Evolutionary conservation across 495 filamentous ascomycete genomes (phyloP).

Genomic region (Lasiosphaeria hispida): DNA sequence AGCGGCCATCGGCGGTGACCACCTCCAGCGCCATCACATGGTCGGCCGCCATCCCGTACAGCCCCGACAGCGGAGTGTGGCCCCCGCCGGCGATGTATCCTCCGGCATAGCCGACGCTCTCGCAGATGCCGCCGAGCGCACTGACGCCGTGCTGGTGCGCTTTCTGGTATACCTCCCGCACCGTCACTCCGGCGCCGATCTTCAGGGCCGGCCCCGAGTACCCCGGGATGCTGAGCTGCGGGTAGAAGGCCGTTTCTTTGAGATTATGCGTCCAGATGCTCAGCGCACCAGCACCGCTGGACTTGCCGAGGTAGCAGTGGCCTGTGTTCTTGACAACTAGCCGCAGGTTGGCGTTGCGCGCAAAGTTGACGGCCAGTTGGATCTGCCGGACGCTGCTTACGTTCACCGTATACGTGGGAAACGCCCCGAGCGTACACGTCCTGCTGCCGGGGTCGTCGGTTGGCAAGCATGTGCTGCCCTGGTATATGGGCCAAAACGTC

Average conservation of each 20-base stretch:
- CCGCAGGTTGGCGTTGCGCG: constrained; percentile 55
- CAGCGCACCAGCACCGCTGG: constrained; percentile 45
- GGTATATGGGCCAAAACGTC: constrained; percentile 19
- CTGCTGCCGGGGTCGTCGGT: background rate
- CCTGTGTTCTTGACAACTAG: constrained; percentile 66
- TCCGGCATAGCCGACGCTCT: constrained; percentile 36
- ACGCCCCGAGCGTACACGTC: too few species aligned
- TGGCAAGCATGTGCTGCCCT: background rate
- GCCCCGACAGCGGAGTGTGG: constrained; percentile 38
- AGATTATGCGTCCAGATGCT: constrained; percentile 60
- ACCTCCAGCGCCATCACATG: constrained; percentile 46
- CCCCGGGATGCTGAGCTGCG: constrained; percentile 25
- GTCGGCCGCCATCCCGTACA: constrained; percentile 48
- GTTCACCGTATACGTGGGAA: constrained; percentile 57
- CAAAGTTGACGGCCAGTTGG: constrained; percentile 62
- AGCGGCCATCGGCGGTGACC: constrained; percentile 44
- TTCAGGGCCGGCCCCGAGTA: constrained; percentile 54
- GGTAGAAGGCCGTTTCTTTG: constrained; percentile 42
- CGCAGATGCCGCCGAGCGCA: constrained; percentile 50
- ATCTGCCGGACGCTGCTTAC: constrained; percentile 54
- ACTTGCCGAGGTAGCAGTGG: constrained; percentile 51
- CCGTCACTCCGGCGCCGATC: constrained; percentile 58
- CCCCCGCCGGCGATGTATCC: constrained; percentile 46
- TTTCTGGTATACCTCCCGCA: constrained; percentile 47
- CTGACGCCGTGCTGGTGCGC: constrained; percentile 47